Evolutionary conservation across 345 rosid species (phyloP), one percentile per base, ranked within the genome.

Genomic region (Populus ilicifolia): DNA sequence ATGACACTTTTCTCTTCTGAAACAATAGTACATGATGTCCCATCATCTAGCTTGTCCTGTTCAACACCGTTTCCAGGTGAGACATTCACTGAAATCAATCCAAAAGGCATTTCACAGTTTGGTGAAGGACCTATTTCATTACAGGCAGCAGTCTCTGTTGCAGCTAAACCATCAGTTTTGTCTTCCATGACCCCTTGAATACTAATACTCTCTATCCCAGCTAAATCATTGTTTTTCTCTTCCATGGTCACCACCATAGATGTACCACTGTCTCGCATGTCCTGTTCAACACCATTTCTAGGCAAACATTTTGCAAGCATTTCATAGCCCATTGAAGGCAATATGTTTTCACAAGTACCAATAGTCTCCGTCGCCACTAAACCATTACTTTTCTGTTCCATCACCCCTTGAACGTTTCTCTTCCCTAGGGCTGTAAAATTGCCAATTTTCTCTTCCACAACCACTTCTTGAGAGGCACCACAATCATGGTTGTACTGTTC

Each of bases 331-430:
- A 29, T 50, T 13, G 64, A 78, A 38, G 69, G 61, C 68, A 44
- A 39, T 41, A 63, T 54, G 30, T 72, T 63, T 50, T 70, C 63
- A 39, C 18, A 12, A 27, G 10, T 56, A 20, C 21, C 61, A 52
- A 43, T 69, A 41, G 23, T 38, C n/a, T 68, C 72, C 5, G 20
- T 25, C 12, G n/a, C 71, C 39, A 46, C 74, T 61, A 56, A 16
- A 67, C 17, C 29, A 75, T 76, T 44, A n/a, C 12, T 67, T 79
- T 67, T 75, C 80, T 67, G 69, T 74, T 78, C 72, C 65, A 44
- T 41, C 67, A 27, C 29, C 23, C 21, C 69, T 62, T 23, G 71
- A 33, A 71, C 33, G 21, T 11, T 36, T 3, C 11, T 44, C 43
- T 36, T 44, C 70, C 4, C 69, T 33, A 33, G 36, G 20, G 21